Evolutionary conservation across 169 alveolate genomes (phyloP).

Genomic region (Fabrea salina): DNA sequence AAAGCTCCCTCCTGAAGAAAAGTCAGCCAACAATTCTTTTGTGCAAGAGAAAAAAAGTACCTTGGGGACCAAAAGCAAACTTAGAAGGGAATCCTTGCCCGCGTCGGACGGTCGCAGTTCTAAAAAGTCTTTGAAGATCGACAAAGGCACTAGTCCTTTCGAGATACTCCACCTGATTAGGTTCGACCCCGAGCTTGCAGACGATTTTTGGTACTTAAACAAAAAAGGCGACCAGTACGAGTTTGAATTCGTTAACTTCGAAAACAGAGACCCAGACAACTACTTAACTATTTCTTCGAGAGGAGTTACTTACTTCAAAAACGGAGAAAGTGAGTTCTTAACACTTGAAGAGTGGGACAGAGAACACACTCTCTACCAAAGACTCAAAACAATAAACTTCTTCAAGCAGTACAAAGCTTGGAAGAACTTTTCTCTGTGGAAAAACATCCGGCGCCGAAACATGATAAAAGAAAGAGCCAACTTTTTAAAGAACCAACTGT

Average conservation of each 20-base stretch:
- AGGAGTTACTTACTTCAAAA: constrained; percentile 67
- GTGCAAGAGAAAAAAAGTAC: background rate
- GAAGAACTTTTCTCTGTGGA: constrained; percentile 87
- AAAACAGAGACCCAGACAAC: constrained; percentile 44
- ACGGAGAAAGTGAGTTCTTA: constrained; percentile 59
- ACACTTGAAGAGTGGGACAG: constrained; percentile 85
- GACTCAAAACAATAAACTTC: constrained; percentile 62
- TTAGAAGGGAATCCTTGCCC: background rate
- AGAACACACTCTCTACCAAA: constrained; percentile 71
- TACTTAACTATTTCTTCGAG: constrained; percentile 70
- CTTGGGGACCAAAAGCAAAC: background rate
- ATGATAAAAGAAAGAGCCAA: constrained; percentile 58
- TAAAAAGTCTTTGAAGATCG: background rate
- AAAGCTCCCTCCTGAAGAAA: background rate
- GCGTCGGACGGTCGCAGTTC: background rate
- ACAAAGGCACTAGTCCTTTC: constrained; percentile 51
- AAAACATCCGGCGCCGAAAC: constrained; percentile 62
- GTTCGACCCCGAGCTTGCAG: constrained; percentile 67
- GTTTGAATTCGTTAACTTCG: constrained; percentile 68
- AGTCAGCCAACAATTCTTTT: too few species aligned
- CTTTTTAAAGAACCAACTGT: constrained; percentile 69
- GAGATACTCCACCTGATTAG: constrained; percentile 63
- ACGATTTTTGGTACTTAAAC: constrained; percentile 66
- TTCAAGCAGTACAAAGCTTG: constrained; percentile 73
- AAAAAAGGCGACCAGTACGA: constrained; percentile 67